These are phyloP conservation scores for Cytospora schulzeri DNA, from an alignment of 2,329 filamentous ascomycete species.

Conservation along the genomic window DNA sequence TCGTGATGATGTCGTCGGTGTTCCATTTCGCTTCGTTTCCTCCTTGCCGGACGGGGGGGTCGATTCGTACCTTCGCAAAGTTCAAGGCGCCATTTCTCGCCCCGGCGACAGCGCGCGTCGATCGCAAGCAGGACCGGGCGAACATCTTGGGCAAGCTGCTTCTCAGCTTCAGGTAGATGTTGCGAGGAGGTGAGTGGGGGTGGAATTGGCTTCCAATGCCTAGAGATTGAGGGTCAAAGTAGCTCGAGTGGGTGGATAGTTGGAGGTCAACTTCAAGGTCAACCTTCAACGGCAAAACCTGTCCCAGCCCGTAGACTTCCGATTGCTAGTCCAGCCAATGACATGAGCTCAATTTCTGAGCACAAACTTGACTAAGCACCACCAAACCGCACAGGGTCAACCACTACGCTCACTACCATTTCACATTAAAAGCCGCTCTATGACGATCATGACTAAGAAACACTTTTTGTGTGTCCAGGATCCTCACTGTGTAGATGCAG, in stretches of 20 bases:
- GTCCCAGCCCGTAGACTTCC: conserved; percentile 25
- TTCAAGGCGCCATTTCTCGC: conserved; percentile 73
- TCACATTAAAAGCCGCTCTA: conserved; percentile 4
- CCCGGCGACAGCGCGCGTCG: conserved; percentile 81
- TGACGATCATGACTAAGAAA: conserved; percentile 18
- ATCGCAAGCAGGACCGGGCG: conserved; percentile 87
- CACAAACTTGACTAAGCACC: conserved; percentile 8
- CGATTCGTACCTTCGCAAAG: conserved; percentile 67
- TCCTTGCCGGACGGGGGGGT: conserved; percentile 9
- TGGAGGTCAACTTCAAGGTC: conserved; percentile 27
- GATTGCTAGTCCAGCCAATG: conserved; percentile 23
- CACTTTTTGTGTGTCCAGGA: too few species aligned
- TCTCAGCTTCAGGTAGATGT: conserved; percentile 41
- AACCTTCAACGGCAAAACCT: conserved; percentile 27
- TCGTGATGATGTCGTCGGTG: neutral
- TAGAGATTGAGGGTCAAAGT: conserved; percentile 32
- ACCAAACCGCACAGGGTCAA: neutral
- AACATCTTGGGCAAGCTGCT: conserved; percentile 73
- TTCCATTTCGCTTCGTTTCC: neutral
- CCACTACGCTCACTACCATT: neutral
- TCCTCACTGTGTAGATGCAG: too few species aligned
- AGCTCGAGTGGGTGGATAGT: conserved; percentile 28
- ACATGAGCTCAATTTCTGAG: conserved; percentile 22
- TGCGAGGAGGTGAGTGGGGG: conserved; percentile 39
- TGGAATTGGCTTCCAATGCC: conserved; percentile 43